These are phyloP conservation scores for Zymoseptoria pseudotritici DNA, from an alignment of 2,329 filamentous ascomycete species.

Conservation along the genomic window DNA sequence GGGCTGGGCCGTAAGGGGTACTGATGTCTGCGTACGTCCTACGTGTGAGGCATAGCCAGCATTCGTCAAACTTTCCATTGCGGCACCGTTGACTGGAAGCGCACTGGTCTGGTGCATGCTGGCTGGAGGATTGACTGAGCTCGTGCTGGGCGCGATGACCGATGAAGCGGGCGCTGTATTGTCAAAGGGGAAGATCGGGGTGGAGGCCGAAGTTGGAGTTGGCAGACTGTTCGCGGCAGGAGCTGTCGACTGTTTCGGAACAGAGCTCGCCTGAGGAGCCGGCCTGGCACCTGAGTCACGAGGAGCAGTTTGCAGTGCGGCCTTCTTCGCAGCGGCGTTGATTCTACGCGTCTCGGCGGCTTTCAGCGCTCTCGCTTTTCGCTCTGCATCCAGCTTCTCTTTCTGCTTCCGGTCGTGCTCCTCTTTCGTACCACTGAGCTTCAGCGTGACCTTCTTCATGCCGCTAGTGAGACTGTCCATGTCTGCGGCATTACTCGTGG, in stretches of 20 bases:
- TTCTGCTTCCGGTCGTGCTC: constrained; percentile 42
- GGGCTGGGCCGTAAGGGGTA: background rate
- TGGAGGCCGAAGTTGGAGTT: background rate
- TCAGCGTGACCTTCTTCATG: constrained; percentile 52
- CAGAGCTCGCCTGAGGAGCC: background rate
- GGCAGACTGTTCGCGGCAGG: background rate
- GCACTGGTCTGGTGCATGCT: background rate
- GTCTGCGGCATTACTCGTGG: constrained; percentile 23
- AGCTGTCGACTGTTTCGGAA: background rate
- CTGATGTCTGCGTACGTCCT: background rate
- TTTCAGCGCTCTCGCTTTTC: constrained; percentile 25
- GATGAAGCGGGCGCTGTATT: background rate
- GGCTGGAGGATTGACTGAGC: background rate
- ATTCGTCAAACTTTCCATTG: background rate
- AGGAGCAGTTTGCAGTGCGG: constrained; percentile 9
- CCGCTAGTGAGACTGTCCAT: constrained; percentile 47
- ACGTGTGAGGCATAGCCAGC: background rate
- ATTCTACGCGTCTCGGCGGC: constrained; percentile 27
- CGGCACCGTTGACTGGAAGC: background rate
- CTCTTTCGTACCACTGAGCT: constrained; percentile 47
- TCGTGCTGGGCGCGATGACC: background rate
- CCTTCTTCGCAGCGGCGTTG: constrained; percentile 29
- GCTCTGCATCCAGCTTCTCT: constrained; percentile 40
- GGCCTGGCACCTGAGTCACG: background rate
- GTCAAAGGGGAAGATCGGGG: background rate